Percentiles rank a stretch among this genome's conserved stretches.
Conservation (phyloP, 805 yeast genomes). For the Saccharomycopsis olivae region DNA sequence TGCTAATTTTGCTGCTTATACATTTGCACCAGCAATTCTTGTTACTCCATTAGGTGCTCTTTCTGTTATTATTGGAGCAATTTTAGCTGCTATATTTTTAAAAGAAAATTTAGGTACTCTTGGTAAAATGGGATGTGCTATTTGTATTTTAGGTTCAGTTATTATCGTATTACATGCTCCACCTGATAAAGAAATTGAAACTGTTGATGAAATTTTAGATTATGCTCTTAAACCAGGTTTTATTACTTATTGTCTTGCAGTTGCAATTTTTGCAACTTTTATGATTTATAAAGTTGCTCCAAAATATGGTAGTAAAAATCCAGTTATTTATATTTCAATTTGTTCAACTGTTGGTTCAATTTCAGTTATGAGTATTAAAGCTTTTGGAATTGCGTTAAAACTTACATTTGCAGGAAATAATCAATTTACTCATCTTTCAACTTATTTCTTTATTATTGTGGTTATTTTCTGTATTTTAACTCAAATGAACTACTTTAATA, state of each 20-base stretch:
- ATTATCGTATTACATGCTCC: slow-evolving; percentile 89
- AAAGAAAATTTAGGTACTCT: slow-evolving; percentile 80
- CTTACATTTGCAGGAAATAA: slow-evolving; percentile 76
- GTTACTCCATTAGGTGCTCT: slow-evolving; percentile 91
- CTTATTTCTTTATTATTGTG: slow-evolving; percentile 69
- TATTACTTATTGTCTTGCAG: slow-evolving; percentile 50
- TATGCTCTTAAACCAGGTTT: slow-evolving; percentile 77
- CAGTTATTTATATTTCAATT: slow-evolving; percentile 81
- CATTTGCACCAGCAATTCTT: slow-evolving; percentile 88
- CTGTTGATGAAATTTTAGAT: slow-evolving; percentile 77
- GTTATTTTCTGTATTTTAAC: slow-evolving; percentile 76
- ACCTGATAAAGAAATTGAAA: slow-evolving; percentile 79
- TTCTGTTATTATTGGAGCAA: slow-evolving; percentile 86
- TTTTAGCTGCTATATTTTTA: slow-evolving; percentile 72
- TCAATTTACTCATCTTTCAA: slow-evolving; percentile 76
- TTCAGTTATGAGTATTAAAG: slow-evolving; percentile 85
- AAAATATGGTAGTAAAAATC: slow-evolving; percentile 64
- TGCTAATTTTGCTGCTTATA: slow-evolving; percentile 90
- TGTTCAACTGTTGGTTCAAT: slow-evolving; percentile 87
- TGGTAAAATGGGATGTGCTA: slow-evolving; percentile 90
- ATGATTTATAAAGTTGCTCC: slow-evolving; percentile 84
- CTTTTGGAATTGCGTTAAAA: slow-evolving; percentile 85
- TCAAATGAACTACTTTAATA: slow-evolving; percentile 90
- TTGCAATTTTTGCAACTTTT: slow-evolving; percentile 56
- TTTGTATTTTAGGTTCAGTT: slow-evolving; percentile 78